phyloP scores from a whole-genome alignment of 306 rosid species.

The Parietaria judaica region DNA sequence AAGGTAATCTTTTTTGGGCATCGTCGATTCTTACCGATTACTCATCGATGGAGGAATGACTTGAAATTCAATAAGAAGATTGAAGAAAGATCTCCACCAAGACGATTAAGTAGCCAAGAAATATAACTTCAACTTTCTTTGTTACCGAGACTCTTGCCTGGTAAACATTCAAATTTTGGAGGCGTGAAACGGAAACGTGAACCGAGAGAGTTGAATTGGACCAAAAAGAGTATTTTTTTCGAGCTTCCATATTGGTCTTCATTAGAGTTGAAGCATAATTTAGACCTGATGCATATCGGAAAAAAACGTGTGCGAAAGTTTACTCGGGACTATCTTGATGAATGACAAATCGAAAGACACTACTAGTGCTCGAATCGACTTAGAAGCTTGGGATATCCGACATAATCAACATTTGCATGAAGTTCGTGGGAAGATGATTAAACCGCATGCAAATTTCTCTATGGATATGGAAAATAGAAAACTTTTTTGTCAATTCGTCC shows the following conservation, averaged over 20 bases:
- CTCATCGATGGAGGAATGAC: no score
- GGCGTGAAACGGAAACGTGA: background rate
- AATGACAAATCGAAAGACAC: background rate
- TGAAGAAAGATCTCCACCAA: no score
- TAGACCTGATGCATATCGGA: background rate
- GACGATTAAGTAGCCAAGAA: no score
- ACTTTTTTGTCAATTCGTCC: background rate
- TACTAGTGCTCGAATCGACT: background rate
- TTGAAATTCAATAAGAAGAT: no score
- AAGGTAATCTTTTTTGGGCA: no score
- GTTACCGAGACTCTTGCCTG: no score
- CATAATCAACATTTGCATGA: background rate
- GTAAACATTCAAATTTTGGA: background rate
- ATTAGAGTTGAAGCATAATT: background rate
- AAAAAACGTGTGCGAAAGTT: background rate
- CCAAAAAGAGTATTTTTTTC: background rate
- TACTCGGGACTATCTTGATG: background rate
- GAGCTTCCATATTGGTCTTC: background rate
- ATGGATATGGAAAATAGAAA: background rate
- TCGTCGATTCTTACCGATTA: no score
- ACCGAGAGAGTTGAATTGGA: background rate
- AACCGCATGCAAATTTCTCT: background rate
- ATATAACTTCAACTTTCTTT: no score
- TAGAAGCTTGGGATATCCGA: background rate
- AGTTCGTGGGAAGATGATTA: background rate